phyloP scores from a whole-genome alignment of 805 yeast genomes.

The Lipomyces spencermartinsiae region DNA sequence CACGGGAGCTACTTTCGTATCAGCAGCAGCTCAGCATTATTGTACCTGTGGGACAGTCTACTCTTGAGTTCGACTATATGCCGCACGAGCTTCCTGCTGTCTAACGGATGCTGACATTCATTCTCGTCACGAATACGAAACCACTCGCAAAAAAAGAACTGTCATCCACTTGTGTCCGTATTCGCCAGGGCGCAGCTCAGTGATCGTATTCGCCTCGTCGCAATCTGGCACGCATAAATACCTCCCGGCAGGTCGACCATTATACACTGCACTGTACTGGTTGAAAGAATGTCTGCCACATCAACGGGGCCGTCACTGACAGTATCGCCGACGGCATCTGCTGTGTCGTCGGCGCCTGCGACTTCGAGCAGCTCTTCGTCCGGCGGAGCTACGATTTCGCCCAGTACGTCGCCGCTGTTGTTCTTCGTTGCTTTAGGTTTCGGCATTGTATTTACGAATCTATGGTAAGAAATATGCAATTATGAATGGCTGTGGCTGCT shows the following conservation, averaged over 20 bases:
- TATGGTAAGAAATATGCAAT: slow-evolving; percentile 41
- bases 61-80: neutral
- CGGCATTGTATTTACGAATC: slow-evolving; percentile 47
- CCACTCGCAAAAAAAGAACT: neutral
- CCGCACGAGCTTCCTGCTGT: neutral
- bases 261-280: neutral
- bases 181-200: neutral
- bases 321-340: slow-evolving; percentile 8
- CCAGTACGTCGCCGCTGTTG: slow-evolving; percentile 41
- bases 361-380: neutral
- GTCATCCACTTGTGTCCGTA: neutral
- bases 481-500: neutral
- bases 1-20: neutral
- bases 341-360: slow-evolving; percentile 1
- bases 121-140: neutral
- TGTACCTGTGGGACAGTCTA: neutral
- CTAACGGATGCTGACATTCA: neutral
- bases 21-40: neutral
- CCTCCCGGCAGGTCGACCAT: neutral
- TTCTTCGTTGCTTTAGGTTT: slow-evolving; percentile 49
- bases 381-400: slow-evolving; percentile 4
- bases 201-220: neutral
- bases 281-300: neutral
- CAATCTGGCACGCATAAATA: neutral
- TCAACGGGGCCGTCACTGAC: neutral